Evolutionary conservation across 1,139 yeast genomes (phyloP).

Genomic region (Debaryomyces coudertii): DNA sequence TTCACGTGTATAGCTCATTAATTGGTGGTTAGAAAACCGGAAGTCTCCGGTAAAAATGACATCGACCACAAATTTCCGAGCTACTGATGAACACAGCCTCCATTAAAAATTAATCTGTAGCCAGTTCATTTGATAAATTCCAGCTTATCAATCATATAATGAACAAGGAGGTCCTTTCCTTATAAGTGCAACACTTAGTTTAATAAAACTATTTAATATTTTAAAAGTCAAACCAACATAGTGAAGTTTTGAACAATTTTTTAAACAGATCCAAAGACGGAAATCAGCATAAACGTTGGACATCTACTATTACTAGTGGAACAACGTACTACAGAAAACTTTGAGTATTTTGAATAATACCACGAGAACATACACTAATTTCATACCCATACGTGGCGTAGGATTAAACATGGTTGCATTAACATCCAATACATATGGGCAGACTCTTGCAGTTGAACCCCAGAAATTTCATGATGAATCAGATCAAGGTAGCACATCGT

Average conservation of each 20-base stretch:
- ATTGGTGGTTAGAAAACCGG: background rate
- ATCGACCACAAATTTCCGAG: no score
- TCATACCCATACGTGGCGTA: background rate
- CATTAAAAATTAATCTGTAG: background rate
- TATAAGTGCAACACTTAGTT: background rate
- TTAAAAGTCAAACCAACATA: background rate
- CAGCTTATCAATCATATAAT: conserved; percentile 1
- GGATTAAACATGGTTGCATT: background rate
- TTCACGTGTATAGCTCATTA: background rate
- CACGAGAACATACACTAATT: background rate
- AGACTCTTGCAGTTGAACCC: background rate
- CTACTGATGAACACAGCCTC: conserved; percentile 3
- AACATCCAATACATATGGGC: background rate
- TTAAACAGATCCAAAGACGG: background rate
- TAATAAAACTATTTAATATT: background rate
- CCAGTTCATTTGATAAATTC: background rate
- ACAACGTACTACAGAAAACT: background rate
- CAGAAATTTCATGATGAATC: conserved; percentile 8
- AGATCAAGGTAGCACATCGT: conserved; percentile 7
- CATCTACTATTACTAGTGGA: background rate
- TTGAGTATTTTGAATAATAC: background rate
- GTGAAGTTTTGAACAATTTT: background rate
- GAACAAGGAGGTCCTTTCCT: background rate
- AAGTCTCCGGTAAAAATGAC: background rate
- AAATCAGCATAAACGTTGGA: background rate